phyloP scores from a whole-genome alignment of 139 green algal species.

The Chlamydomonas schloesseri region DNA sequence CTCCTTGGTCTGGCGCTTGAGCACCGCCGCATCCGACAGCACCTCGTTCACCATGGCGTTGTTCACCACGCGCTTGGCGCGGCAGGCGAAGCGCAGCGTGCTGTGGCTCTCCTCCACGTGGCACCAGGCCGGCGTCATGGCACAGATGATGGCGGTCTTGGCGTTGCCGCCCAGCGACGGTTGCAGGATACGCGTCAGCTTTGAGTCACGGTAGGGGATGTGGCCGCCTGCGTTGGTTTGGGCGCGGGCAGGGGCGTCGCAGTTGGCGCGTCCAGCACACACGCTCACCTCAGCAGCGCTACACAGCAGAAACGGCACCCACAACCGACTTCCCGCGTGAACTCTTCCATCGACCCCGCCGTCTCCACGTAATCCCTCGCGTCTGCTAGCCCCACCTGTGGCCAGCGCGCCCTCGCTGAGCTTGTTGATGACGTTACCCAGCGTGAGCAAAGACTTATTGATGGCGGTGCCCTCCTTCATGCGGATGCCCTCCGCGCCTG shows the following conservation, averaged over 20 bases:
- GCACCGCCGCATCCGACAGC: constrained; percentile 80
- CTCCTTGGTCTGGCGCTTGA: constrained; percentile 94
- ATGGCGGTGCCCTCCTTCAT: constrained; percentile 96
- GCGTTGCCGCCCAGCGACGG: constrained; percentile 95
- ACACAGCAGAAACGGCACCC: too few species aligned
- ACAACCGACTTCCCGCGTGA: too few species aligned
- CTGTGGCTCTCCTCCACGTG: constrained; percentile 92
- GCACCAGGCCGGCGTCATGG: constrained; percentile 87
- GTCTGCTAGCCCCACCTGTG: constrained; percentile 36
- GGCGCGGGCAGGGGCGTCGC: too few species aligned
- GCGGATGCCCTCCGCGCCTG: constrained; percentile 91
- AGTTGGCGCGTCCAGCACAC: too few species aligned
- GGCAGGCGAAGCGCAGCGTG: constrained; percentile 82
- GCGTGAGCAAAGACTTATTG: constrained; percentile 93
- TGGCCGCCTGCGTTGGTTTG: constrained; percentile 80
- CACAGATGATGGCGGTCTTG: constrained; percentile 96
- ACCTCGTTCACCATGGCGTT: constrained; percentile 91
- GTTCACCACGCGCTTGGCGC: constrained; percentile 96
- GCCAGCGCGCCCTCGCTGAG: constrained; percentile 81
- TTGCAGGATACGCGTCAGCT: constrained; percentile 95
- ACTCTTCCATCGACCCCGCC: too few species aligned
- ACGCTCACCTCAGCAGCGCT: too few species aligned
- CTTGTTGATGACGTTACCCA: constrained; percentile 98
- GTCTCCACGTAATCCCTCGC: not conserved
- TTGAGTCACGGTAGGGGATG: constrained; percentile 92